Evolutionary conservation across 2,329 filamentous ascomycete species (phyloP), one percentile per base, ranked within the genome.

Genomic region (Helotiales sp.): DNA sequence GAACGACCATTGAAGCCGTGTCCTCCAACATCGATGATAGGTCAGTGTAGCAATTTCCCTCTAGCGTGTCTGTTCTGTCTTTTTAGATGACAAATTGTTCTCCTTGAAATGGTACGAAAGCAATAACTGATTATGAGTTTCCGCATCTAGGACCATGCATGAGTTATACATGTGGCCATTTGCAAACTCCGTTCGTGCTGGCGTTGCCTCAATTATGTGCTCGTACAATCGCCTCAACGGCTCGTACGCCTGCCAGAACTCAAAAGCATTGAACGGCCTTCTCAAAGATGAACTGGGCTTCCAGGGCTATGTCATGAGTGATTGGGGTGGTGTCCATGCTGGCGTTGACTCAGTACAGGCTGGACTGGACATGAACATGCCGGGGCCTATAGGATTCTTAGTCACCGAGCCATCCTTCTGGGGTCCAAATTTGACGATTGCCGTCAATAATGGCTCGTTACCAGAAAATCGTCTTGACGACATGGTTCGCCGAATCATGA

Each of bases 81-180:
- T 45, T 6, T 45, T 6, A 7, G 17, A 20, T 20, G 17, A 45
- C n/a, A 6, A 20, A 20, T 17, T n/a, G 5, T 6, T 20, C n/a
- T 20, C n/a, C 34, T 7, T 7, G 6, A 20, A 45, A 20, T 11
- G 10, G 2, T 20, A 2, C 13, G 6, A 45, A 20, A 10, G 11
- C 8, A 40, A 6, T 6, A 26, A 11, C 32, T 57, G 32, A 57
- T 15, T 30, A 11, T 2, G 1, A n/a, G 17, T 3, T 20, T 45
- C 40, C n/a, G 40, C 7, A 13, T 2, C 6, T 34, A 57, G 90
- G 69, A 90, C 91, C 0, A 81, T 93, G 75, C 91, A 93, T 73
- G 91, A 93, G 77, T 78, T 93, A 6, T 94, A 93, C 75, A 84
- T 90, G 28, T 93, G 91, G 91, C 91, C 91, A 0, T 94, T 93